phyloP scores from a whole-genome alignment of 331 rosid genomes.

The Quercus tomentella region DNA sequence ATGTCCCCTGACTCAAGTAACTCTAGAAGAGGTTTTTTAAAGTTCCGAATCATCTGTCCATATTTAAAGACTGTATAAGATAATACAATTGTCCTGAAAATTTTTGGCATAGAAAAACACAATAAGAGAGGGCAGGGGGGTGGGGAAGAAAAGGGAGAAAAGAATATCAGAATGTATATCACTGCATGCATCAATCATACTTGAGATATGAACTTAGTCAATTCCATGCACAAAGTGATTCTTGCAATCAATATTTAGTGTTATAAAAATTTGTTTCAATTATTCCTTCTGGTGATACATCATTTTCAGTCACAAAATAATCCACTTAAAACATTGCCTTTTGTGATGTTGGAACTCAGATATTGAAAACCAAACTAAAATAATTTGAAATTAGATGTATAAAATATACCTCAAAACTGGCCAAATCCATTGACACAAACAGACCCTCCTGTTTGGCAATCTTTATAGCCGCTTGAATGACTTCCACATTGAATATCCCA shows the following conservation, averaged over 20 bases:
- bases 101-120: not conserved
- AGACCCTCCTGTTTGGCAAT: conserved; percentile 88
- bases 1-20: conserved; percentile 66
- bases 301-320: not conserved
- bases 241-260: not conserved
- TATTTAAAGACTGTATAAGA: conserved; percentile 25
- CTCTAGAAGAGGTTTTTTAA: conserved; percentile 55
- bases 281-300: not conserved
- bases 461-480: conserved; percentile 71
- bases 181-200: not conserved
- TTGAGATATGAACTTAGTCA: not conserved
- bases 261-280: not conserved
- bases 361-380: not conserved
- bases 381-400: not conserved
- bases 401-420: conserved; percentile 92
- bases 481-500: conserved; percentile 66
- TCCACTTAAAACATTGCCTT: not conserved
- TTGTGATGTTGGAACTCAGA: not conserved
- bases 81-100: conserved; percentile 16
- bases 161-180: not conserved
- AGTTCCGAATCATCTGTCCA: conserved; percentile 87
- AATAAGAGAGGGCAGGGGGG: not conserved
- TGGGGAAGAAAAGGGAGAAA: not conserved
- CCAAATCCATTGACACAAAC: conserved; percentile 86
- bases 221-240: not conserved